These are phyloP conservation scores for Stachybotrys chartarum DNA, from an alignment of 2,329 filamentous ascomycete species.

Conservation along the genomic window DNA sequence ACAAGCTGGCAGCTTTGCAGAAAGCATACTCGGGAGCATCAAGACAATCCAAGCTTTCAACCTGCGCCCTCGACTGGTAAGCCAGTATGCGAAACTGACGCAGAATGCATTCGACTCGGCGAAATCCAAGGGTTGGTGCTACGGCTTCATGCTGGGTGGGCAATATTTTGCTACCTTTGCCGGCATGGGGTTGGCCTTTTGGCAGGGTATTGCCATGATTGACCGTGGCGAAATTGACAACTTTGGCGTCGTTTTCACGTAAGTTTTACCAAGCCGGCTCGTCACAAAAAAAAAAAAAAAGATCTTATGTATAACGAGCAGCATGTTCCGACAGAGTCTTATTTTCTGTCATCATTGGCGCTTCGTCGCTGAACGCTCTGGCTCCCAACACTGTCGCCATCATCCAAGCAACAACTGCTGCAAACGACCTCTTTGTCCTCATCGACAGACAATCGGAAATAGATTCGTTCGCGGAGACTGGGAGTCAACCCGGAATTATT, in stretches of 20 bases:
- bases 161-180: constrained; percentile 30
- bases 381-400: constrained; percentile 25
- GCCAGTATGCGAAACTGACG: constrained; percentile 25
- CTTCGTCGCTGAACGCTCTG: constrained; percentile 21
- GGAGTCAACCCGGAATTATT: no score
- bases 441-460: no score
- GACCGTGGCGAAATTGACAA: constrained; percentile 22
- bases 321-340: constrained; percentile 18
- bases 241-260: constrained; percentile 28
- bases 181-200: constrained; percentile 31
- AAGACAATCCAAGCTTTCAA: constrained; percentile 31
- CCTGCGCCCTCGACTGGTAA: constrained; percentile 23
- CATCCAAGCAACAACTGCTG: no score
- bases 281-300: no score
- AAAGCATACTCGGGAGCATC: constrained; percentile 22
- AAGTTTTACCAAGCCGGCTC: constrained; percentile 8
- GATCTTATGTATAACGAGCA: background rate
- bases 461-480: no score
- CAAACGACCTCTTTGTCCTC: no score
- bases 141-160: constrained; percentile 23
- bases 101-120: constrained; percentile 20
- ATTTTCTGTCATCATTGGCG: constrained; percentile 25
- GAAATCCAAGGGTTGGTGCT: constrained; percentile 24
- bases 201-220: constrained; percentile 31
- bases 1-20: constrained; percentile 20